Conservation (phyloP, 1,139 yeast species). For the Candida labiduridarum region DNA sequence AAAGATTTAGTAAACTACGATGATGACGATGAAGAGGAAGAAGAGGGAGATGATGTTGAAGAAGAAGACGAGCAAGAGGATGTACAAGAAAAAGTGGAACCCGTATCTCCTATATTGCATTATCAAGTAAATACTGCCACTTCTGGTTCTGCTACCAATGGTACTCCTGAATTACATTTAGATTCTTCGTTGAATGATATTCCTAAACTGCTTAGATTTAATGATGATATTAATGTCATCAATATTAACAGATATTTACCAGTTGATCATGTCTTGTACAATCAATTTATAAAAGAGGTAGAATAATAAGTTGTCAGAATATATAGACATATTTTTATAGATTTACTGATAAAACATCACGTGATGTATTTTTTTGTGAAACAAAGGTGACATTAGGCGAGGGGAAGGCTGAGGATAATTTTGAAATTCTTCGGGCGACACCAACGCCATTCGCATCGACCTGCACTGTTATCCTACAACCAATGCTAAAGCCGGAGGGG, state of each 20-base stretch:
- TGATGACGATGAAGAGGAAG: conserved; percentile 16
- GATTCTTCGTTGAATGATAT: conserved; percentile 6
- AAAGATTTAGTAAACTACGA: conserved; percentile 11
- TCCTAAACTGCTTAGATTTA: conserved; percentile 15
- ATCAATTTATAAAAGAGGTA: conserved; percentile 12
- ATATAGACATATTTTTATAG: no score
- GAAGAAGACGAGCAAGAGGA: conserved; percentile 6
- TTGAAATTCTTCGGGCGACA: no score
- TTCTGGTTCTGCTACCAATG: neutral
- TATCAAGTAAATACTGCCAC: neutral
- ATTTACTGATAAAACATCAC: no score
- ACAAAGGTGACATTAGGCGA: no score
- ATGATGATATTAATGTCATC: conserved; percentile 15
- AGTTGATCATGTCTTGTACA: conserved; percentile 16
- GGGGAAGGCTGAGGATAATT: no score
- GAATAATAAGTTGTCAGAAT: neutral
- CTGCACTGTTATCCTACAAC: no score
- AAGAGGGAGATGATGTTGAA: conserved; percentile 3
- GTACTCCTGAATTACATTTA: conserved; percentile 2
- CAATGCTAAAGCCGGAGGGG: neutral
- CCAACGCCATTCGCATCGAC: no score
- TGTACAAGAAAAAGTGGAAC: conserved; percentile 2
- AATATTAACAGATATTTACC: conserved; percentile 16
- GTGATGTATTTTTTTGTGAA: no score
- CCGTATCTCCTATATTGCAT: neutral